Conservation (phyloP, 2,329 filamentous ascomycete species). For the Fusarium hainanense region DNA sequence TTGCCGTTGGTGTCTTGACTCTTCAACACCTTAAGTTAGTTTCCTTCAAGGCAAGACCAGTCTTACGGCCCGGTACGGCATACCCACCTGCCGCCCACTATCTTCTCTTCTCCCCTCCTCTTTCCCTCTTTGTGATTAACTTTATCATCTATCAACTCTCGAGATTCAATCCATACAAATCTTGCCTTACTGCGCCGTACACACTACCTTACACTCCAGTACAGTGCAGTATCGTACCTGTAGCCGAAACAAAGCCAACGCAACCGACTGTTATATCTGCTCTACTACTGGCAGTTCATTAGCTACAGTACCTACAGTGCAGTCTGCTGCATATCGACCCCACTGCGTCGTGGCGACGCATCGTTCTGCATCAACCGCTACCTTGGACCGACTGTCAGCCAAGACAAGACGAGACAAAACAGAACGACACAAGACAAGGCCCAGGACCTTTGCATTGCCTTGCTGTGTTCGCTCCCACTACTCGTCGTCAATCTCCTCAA, state of each 20-base stretch:
- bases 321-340: conserved; percentile 41
- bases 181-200: conserved; percentile 32
- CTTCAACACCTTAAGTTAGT: neutral
- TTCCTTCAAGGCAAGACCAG: neutral
- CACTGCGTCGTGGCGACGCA: conserved; percentile 41
- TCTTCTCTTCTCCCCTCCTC: conserved; percentile 8
- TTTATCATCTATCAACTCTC: conserved; percentile 32
- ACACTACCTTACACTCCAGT: neutral
- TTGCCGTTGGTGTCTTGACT: neutral
- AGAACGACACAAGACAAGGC: conserved; percentile 4
- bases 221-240: conserved; percentile 1
- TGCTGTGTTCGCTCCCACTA: neutral
- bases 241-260: conserved; percentile 19
- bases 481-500: conserved; percentile 3
- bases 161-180: conserved; percentile 8
- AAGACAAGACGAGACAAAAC: conserved; percentile 23
- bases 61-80: conserved; percentile 3
- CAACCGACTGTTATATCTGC: conserved; percentile 13
- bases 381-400: neutral
- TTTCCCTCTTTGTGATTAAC: neutral
- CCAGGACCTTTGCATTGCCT: conserved; percentile 9
- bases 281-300: neutral
- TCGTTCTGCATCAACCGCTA: conserved; percentile 32
- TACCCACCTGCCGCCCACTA: conserved; percentile 11
- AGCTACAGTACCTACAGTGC: conserved; percentile 1